Evolutionary conservation across 164 flowering plant genomes (phyloP).

Genomic region (Malania oleifera): DNA sequence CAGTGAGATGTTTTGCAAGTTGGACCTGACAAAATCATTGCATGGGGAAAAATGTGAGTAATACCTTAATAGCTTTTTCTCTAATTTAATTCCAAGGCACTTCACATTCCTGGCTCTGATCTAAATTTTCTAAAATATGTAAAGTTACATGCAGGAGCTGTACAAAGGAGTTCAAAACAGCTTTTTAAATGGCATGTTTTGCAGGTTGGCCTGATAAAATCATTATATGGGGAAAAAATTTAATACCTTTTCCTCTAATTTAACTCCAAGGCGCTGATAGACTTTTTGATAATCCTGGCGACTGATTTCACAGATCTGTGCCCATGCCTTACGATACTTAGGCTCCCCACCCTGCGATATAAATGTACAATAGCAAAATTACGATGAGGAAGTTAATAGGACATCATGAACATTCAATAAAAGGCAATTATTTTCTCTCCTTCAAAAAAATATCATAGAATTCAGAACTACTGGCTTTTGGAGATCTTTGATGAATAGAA

Average conservation of each 20-base stretch:
- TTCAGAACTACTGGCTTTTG: background rate
- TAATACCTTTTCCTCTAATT: conserved; percentile 85
- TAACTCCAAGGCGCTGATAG: conserved; percentile 74
- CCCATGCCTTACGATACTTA: conserved; percentile 76
- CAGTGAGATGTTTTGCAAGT: too few relatives aligned
- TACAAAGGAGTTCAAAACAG: too few relatives aligned
- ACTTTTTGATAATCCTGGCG: conserved; percentile 73
- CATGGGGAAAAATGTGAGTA: too few relatives aligned
- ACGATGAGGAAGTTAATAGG: conserved; percentile 2
- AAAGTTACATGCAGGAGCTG: too few relatives aligned
- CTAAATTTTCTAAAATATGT: too few relatives aligned
- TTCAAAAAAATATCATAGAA: too few relatives aligned
- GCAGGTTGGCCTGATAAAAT: background rate
- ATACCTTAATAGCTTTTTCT: too few relatives aligned
- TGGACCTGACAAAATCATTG: too few relatives aligned
- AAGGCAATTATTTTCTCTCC: background rate
- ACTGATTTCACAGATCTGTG: conserved; percentile 87
- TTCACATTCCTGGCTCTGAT: too few relatives aligned
- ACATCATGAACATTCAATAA: background rate
- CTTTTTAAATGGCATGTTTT: too few relatives aligned
- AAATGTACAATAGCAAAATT: conserved; percentile 6
- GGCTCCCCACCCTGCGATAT: conserved; percentile 65
- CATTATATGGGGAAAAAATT: background rate
- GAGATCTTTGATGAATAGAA: background rate
- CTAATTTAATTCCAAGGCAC: too few relatives aligned